Conservation (phyloP, 2,329 filamentous ascomycete genomes). For the Cordyceps tenuipes region DNA sequence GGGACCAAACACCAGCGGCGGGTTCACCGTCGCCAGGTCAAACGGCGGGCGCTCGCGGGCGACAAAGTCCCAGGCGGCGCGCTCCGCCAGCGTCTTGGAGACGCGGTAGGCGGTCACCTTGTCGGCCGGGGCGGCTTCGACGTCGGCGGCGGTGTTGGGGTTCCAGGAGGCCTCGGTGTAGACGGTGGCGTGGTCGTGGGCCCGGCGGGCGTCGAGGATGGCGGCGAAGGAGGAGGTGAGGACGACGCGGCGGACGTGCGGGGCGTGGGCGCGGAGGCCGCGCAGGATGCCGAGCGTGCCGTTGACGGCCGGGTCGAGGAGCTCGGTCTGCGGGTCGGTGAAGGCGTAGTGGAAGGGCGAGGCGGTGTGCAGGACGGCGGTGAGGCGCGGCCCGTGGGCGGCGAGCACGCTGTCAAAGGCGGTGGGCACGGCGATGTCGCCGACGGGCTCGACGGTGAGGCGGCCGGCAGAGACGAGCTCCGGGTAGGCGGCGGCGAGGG, state of each 20-base stretch:
- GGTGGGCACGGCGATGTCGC: conserved; percentile 64
- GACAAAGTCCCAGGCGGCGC: conserved; percentile 46
- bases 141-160: conserved; percentile 39
- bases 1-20: conserved; percentile 47
- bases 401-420: conserved; percentile 62
- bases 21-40: conserved; percentile 45
- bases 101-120: conserved; percentile 42
- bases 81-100: conserved; percentile 47
- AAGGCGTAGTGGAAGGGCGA: conserved; percentile 50
- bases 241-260: conserved; percentile 45
- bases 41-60: conserved; percentile 34
- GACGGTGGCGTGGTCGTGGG: conserved; percentile 29
- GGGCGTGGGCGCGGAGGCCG: conserved; percentile 52
- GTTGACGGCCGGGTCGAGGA: conserved; percentile 49
- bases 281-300: conserved; percentile 63
- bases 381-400: conserved; percentile 39
- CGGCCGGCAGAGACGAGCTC: conserved; percentile 20
- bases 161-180: conserved; percentile 47
- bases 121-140: conserved; percentile 30
- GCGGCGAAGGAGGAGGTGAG: conserved; percentile 50
- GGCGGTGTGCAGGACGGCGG: conserved; percentile 52
- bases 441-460: conserved; percentile 55
- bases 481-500: conserved; percentile 40
- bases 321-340: conserved; percentile 41
- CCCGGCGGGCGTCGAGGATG: conserved; percentile 32